Evolutionary conservation across 2,329 filamentous ascomycete genomes (phyloP), one percentile per base, ranked within the genome.

Genomic region (Chaetomium olivaceum): DNA sequence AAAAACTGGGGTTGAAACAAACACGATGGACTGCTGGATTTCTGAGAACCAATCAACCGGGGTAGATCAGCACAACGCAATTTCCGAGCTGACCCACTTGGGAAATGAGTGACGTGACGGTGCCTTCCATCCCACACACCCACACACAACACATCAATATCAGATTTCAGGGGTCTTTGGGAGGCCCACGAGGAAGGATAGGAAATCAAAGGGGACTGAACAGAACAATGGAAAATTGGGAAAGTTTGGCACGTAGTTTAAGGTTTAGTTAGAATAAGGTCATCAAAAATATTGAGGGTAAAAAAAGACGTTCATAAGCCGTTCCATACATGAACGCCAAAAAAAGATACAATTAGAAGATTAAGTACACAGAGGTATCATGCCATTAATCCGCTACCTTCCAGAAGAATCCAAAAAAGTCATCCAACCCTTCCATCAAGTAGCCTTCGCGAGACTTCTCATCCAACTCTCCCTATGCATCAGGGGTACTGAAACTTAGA

Each of bases 261-360:
- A 58, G 23, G n/a, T 36, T 43, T 7, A 29, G n/a, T n/a, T n/a
- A 29, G 16, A 43, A 43, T 43, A 19, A 7, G 39, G 39, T 43
- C 39, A 43, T 64, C 14, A 62, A 14, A 52, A 62, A 62, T 27
- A 27, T 29, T 23, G n/a, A n/a, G 62, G 43, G 33, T 48, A 66
- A 70, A 68, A 70, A 68, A 68, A 65, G 65, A 66, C 67, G 63
- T 68, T 66, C 63, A 66, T 67, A 58, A 66, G 59, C 64, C 65
- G 64, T 67, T 66, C 66, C 68, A 68, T 59, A 64, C 67, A 69
- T 63, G 63, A 68, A 67, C 69, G 67, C 68, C 68, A 68, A 69
- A 72, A 68, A 71, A 68, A 72, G 74, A 73, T 73, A 71, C 72
- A 74, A 83, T 83, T 83, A 82, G 77, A 81, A 81, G 71, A 79